Base-by-base conservation (phyloP, 2,329 filamentous ascomycete species). In the Penicillium sp. region DNA sequence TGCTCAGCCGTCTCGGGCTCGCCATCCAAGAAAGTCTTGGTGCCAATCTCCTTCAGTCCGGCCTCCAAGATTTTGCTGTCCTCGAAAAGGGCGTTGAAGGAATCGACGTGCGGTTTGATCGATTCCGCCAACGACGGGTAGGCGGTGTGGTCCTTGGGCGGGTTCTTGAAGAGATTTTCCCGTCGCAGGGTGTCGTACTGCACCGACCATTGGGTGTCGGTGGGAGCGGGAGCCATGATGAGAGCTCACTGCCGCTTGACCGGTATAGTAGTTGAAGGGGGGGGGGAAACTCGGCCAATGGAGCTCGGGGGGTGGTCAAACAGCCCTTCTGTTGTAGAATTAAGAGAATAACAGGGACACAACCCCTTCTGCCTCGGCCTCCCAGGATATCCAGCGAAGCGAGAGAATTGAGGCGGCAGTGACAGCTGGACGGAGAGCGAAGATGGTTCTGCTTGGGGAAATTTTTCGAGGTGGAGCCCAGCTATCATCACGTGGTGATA, bases 41-140 rank as follows among this genome's bases (percentile, higher is more conserved):
- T 85, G 58, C 91, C 93, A 69, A 98, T 97, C 62, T 98, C 93
- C 59, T 79, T 80, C 45, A 97, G 66, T 9, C 78, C 89, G 50
- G 87, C 82, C 34, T 85, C 79, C 38, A 98, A 65, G 36, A 84
- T 73, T 37, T 86, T 87, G 66, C 84, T 77, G 42, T 77, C 74
- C 20, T 82, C 79, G 62, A 96, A 94, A 33, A 97, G 76, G 36
- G 83, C 83, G 73, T 98, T 95, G 79, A 96, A 98, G 5, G 93
- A 93, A 59, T 96, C 84, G 56, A 97, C 85, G 67, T 98, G 93
- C 34, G 93, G 93, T 51, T 86, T 78, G 44, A 97, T 83, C n/a
- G 91, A 87, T 46, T 79, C 79, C 57, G 90, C 84, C 33, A 98
- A 80, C 15, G 86, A 79, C 10, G 93, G 93, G 61, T 94, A 97